Conservation (phyloP, 768 basidiomycete species). For the Russula abietina region DNA sequence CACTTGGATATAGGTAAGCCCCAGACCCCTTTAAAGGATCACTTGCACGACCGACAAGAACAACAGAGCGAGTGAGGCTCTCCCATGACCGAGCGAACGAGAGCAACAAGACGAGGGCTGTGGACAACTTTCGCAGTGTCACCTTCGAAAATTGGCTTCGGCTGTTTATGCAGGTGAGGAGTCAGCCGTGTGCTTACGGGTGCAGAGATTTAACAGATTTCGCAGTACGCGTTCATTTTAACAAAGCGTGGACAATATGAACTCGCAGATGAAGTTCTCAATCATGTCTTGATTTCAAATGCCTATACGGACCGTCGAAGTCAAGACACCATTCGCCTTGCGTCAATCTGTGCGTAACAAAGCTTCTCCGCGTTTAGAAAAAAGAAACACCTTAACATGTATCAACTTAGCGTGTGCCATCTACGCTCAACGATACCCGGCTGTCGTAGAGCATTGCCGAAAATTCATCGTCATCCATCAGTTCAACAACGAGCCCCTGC, state of each 20-base stretch:
- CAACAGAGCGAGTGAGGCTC: conserved; percentile 51
- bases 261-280: conserved; percentile 65
- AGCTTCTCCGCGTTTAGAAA: background rate
- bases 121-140: conserved; percentile 74
- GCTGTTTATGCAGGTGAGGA: conserved; percentile 72
- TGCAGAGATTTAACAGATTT: background rate
- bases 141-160: conserved; percentile 80
- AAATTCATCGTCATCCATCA: conserved; percentile 71
- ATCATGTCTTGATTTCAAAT: conserved; percentile 69
- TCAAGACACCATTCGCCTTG: conserved; percentile 69
- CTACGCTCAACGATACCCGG: conserved; percentile 44
- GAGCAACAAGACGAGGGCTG: conserved; percentile 37
- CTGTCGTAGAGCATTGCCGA: conserved; percentile 68
- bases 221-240: conserved; percentile 69
- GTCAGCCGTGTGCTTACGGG: background rate
- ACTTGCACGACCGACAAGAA: background rate
- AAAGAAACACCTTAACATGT: background rate
- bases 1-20: conserved; percentile 65
- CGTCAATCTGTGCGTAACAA: conserved; percentile 59
- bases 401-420: conserved; percentile 62
- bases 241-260: conserved; percentile 59
- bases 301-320: conserved; percentile 56
- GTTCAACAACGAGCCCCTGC: conserved; percentile 81
- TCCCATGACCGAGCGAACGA: conserved; percentile 44
- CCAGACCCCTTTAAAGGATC: background rate